These are phyloP conservation scores for Fistulina hepatica DNA, from an alignment of 1,284 basidiomycete species.

Conservation along the genomic window DNA sequence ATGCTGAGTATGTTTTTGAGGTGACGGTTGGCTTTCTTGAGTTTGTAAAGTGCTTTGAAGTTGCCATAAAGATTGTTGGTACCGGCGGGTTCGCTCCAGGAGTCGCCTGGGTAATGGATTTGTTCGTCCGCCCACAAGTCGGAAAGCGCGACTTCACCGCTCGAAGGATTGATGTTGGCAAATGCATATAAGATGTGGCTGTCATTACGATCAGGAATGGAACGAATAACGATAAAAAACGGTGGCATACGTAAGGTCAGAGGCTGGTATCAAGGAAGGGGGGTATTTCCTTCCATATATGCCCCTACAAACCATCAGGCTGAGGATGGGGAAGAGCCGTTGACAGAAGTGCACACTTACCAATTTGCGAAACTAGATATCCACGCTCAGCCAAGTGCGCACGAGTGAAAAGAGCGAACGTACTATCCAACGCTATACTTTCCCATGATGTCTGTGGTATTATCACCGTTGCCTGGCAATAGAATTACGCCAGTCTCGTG, in stretches of 20 bases:
- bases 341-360: constrained; percentile 25
- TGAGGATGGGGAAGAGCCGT: constrained; percentile 3
- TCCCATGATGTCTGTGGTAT: constrained; percentile 22
- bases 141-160: constrained; percentile 79
- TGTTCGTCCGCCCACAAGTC: constrained; percentile 92
- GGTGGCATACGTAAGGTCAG: constrained; percentile 69
- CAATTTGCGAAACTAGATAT: constrained; percentile 61
- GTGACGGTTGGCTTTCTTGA: constrained; percentile 82
- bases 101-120: constrained; percentile 72
- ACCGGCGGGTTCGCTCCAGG: constrained; percentile 64
- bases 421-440: constrained; percentile 75
- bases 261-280: constrained; percentile 68
- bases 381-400: constrained; percentile 6
- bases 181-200: constrained; percentile 85
- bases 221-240: constrained; percentile 4
- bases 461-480: no score
- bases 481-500: no score
- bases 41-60: constrained; percentile 82
- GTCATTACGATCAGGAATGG: constrained; percentile 12
- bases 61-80: constrained; percentile 89
- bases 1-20: constrained; percentile 82
- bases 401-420: constrained; percentile 24
- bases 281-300: constrained; percentile 88
- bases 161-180: constrained; percentile 73
- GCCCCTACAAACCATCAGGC: constrained; percentile 49